Evolutionary conservation across 2,329 filamentous ascomycete genomes (phyloP), one percentile per base, ranked within the genome.

Genomic region (Intubia oerlemansii): DNA sequence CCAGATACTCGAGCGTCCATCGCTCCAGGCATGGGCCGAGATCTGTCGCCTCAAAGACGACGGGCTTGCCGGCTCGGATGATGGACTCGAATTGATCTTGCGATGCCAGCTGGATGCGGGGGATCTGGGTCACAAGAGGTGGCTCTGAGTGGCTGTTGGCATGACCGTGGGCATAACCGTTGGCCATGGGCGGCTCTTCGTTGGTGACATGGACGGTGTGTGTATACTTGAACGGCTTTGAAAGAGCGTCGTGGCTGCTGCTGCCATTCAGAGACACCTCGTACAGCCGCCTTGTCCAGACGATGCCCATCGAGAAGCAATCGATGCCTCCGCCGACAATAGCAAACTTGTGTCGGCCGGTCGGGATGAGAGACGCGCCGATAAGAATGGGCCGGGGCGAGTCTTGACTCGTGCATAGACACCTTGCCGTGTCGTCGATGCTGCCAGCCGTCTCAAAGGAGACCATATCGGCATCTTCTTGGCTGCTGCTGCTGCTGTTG

Each of bases 261-360:
- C n/a, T n/a, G n/a, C n/a, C n/a, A n/a, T n/a, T n/a, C n/a, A n/a
- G n/a, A n/a, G n/a, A n/a, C n/a, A n/a, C n/a, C n/a, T n/a, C n/a
- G n/a, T 56, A 73, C 10, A 59, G 53, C 2, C 66, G 66, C 18
- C 59, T 57, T 28, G 82, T 84, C 78, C 79, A 90, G 42, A 67
- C 82, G 6, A 77, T 78, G 2, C 82, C 82, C 61, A 91, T 91
- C 0, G 79, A 82, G 53, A 91, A 91, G 46, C 81, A 91, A 0
- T 81, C 79, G 11, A 77, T 80, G 21, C 81, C 84, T 11, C 84
- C 84, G 2, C 81, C 81, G 27, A 76, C 48, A 7, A 90, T 51
- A 8, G 79, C 41, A 4, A 82, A 41, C 12, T 60, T 49, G 17
- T 56, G 50, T 24, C 53, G 41, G 17, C 51, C 50, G 1, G 60